Conservation (phyloP, 1,284 basidiomycete species). For the Singerocomus inundabilis region DNA sequence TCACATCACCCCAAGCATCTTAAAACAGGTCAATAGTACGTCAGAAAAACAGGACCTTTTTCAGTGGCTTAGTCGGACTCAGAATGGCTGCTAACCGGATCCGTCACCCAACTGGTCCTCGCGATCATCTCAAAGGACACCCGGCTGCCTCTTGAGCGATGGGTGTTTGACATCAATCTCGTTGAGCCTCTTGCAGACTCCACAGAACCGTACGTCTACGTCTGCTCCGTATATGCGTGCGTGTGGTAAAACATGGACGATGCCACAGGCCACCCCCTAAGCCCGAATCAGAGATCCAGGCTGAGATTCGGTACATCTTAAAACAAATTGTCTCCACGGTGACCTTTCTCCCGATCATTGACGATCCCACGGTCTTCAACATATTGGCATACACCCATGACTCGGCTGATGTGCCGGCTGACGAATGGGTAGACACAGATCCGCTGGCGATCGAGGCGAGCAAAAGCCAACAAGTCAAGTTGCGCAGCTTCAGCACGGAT, state of each 20-base stretch:
- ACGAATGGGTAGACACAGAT: slow-evolving; percentile 94
- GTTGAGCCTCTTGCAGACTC: slow-evolving; percentile 54
- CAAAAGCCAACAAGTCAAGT: slow-evolving; percentile 94
- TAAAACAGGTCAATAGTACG: slow-evolving; percentile 88
- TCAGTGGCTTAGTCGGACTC: slow-evolving; percentile 8
- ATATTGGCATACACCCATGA: slow-evolving; percentile 92
- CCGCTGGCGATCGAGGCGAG: slow-evolving; percentile 93
- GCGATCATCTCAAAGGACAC: slow-evolving; percentile 96
- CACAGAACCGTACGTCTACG: slow-evolving; percentile 45
- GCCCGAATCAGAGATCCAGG: slow-evolving; percentile 91
- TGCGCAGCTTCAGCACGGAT: slow-evolving; percentile 89
- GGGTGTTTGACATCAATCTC: slow-evolving; percentile 97
- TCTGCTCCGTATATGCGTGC: neutral
- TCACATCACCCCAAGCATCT: slow-evolving; percentile 54
- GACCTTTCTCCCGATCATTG: slow-evolving; percentile 93
- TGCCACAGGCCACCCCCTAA: slow-evolving; percentile 50
- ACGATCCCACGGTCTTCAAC: slow-evolving; percentile 94
- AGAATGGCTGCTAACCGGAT: slow-evolving; percentile 92
- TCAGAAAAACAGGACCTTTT: slow-evolving; percentile 9
- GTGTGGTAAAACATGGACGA: slow-evolving; percentile 1
- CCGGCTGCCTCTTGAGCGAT: slow-evolving; percentile 88
- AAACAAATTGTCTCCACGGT: slow-evolving; percentile 98
- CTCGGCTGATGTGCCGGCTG: slow-evolving; percentile 83
- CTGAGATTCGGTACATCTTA: slow-evolving; percentile 96
- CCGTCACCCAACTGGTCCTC: slow-evolving; percentile 90